These are phyloP conservation scores for Suillus sp. DNA, from an alignment of 768 basidiomycete species.

Conservation along the genomic window DNA sequence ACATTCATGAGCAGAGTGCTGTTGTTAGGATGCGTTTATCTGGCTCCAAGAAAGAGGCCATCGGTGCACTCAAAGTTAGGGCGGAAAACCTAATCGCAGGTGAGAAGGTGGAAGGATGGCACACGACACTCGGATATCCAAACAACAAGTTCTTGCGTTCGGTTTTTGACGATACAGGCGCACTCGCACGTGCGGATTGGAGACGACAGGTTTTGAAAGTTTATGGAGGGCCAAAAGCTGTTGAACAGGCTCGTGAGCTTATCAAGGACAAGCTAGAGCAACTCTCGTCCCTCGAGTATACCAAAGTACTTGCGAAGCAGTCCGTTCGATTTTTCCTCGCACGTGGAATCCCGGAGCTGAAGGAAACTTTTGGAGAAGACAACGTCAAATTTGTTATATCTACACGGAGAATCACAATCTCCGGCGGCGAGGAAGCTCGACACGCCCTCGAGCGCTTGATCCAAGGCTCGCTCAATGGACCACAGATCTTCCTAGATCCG, in stretches of 20 bases:
- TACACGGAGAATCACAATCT: slow-evolving; percentile 47
- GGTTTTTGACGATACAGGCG: slow-evolving; percentile 39
- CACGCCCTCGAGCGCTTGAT: slow-evolving; percentile 48
- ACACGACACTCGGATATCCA: slow-evolving; percentile 39
- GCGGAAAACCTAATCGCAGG: slow-evolving; percentile 57
- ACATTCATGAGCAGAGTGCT: slow-evolving; percentile 28
- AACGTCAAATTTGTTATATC: slow-evolving; percentile 49
- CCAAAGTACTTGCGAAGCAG: slow-evolving; percentile 38
- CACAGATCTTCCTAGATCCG: neutral
- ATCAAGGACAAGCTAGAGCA: slow-evolving; percentile 51
- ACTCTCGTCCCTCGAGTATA: slow-evolving; percentile 46
- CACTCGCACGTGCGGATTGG: slow-evolving; percentile 48
- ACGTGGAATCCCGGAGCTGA: slow-evolving; percentile 50
- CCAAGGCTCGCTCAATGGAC: slow-evolving; percentile 39
- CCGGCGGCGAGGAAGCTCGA: slow-evolving; percentile 58
- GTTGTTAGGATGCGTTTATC: slow-evolving; percentile 45
- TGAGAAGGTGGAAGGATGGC: slow-evolving; percentile 53
- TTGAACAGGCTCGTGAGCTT: slow-evolving; percentile 45
- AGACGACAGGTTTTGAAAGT: slow-evolving; percentile 46
- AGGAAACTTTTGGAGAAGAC: slow-evolving; percentile 56
- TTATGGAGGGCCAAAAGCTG: slow-evolving; percentile 43
- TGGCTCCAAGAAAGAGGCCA: slow-evolving; percentile 53
- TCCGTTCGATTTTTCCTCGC: slow-evolving; percentile 53
- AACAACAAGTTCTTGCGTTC: slow-evolving; percentile 37
- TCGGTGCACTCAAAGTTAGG: slow-evolving; percentile 60